Percentiles rank a stretch among this genome's conserved stretches.
Conservation (phyloP, 257 asterid species). For the Plantago elongata region DNA sequence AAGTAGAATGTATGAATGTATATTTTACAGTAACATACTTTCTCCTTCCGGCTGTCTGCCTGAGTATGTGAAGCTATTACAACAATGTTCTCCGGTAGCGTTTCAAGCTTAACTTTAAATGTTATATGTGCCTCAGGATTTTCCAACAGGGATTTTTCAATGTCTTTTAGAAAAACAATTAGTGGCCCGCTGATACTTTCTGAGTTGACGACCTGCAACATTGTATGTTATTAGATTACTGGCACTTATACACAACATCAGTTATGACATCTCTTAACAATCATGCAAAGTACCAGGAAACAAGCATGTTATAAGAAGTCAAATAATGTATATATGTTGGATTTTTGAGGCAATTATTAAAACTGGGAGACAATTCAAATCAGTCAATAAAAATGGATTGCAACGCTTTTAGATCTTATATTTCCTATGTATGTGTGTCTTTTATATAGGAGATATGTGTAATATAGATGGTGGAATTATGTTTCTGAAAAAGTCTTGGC, state of each 20-base stretch:
- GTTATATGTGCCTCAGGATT: slow-evolving; percentile 63
- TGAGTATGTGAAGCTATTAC: slow-evolving; percentile 82
- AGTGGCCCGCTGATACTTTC: slow-evolving; percentile 68
- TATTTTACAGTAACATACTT: slow-evolving; percentile 39
- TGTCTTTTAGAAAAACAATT: slow-evolving; percentile 71
- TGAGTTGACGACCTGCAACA: slow-evolving; percentile 56
- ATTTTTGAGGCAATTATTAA: no score
- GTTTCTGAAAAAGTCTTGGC: no score
- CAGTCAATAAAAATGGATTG: no score
- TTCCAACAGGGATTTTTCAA: slow-evolving; percentile 73
- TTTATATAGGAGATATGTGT: no score
- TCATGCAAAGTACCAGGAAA: background rate
- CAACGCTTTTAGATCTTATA: no score
- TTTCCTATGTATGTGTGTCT: no score
- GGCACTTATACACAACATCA: background rate
- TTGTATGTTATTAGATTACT: slow-evolving; percentile 6
- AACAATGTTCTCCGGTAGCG: slow-evolving; percentile 64
- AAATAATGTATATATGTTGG: no score
- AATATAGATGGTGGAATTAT: no score
- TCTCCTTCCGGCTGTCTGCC: slow-evolving; percentile 80
- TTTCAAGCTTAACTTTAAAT: slow-evolving; percentile 69
- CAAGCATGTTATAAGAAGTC: background rate
- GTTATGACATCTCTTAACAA: no score
- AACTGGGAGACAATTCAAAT: no score
- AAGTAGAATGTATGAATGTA: background rate